A percentile compares a stretch with the other conserved stretches of the same genome.
Conservation (phyloP, 176 grass and related monocot genomes). For the Bothriochloa decipiens region DNA sequence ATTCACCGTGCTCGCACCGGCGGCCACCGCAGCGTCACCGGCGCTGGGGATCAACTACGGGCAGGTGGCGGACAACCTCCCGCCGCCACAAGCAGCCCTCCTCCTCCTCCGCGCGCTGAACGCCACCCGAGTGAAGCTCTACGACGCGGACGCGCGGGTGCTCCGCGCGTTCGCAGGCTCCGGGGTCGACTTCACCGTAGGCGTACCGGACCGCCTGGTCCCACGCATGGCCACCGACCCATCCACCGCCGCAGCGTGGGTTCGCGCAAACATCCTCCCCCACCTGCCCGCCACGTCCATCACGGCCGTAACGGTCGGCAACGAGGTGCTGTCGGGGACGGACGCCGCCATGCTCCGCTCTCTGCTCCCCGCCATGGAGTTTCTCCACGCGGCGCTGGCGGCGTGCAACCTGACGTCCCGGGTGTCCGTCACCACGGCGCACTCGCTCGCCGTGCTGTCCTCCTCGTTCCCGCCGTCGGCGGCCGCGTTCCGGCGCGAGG, state of each 20-base stretch:
- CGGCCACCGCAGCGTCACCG: not conserved
- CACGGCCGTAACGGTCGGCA: constrained; percentile 73
- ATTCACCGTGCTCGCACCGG: constrained; percentile 15
- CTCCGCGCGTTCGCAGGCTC: constrained; percentile 75
- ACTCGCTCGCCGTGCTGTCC: constrained; percentile 83
- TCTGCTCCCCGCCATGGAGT: constrained; percentile 69
- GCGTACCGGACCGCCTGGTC: constrained; percentile 65
- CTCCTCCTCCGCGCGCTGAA: constrained; percentile 62
- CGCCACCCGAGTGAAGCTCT: constrained; percentile 63
- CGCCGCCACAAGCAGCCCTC: constrained; percentile 52
- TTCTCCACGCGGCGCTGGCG: constrained; percentile 59
- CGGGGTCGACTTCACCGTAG: constrained; percentile 70
- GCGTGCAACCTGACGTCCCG: constrained; percentile 53
- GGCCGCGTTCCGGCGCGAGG: constrained; percentile 58
- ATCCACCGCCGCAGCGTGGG: constrained; percentile 57
- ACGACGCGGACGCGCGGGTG: constrained; percentile 73
- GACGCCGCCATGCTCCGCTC: constrained; percentile 63
- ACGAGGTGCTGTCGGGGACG: constrained; percentile 76
- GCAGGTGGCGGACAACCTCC: constrained; percentile 82
- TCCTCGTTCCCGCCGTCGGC: constrained; percentile 79
- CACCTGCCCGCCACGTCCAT: constrained; percentile 71
- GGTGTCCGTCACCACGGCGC: constrained; percentile 73
- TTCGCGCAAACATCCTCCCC: constrained; percentile 60
- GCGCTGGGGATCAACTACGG: constrained; percentile 81
- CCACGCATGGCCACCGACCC: constrained; percentile 54